Evolutionary conservation across 2,329 filamentous ascomycete species (phyloP).

Genomic region (Hysterium pulicare): DNA sequence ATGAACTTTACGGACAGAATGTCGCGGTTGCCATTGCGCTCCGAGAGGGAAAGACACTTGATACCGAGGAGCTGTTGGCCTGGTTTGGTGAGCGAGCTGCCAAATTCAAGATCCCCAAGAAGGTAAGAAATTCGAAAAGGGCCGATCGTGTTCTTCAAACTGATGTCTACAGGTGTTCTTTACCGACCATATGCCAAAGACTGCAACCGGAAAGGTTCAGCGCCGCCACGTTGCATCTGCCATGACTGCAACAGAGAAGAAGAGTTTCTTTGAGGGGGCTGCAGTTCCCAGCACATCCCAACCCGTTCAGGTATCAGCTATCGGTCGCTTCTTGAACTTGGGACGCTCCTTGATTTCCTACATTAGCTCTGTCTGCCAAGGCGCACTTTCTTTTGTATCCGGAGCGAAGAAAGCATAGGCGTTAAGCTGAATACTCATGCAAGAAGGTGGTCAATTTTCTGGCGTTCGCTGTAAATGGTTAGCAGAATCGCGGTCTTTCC

Average conservation of each 20-base stretch:
- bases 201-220: conserved; percentile 26
- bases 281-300: not conserved
- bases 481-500: too few species aligned
- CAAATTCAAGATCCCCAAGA: conserved; percentile 76
- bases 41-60: conserved; percentile 52
- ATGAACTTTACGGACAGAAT: conserved; percentile 74
- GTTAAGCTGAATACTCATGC: too few species aligned
- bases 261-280: not conserved
- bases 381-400: conserved; percentile 1
- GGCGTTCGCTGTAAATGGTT: too few species aligned
- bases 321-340: conserved; percentile 2
- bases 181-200: conserved; percentile 28
- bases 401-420: conserved; percentile 2
- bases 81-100: conserved; percentile 66
- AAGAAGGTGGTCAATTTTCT: too few species aligned
- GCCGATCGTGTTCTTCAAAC: conserved; percentile 6
- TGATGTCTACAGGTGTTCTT: conserved; percentile 54
- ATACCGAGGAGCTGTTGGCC: conserved; percentile 56
- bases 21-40: conserved; percentile 70
- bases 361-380: conserved; percentile 4
- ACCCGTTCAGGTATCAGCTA: not conserved
- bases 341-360: conserved; percentile 7
- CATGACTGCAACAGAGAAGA: conserved; percentile 10
- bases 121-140: conserved; percentile 48
- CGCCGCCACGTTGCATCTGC: conserved; percentile 12